Base-by-base conservation (phyloP, 2,329 filamentous ascomycete genomes). In the Ramularia endophylla region DNA sequence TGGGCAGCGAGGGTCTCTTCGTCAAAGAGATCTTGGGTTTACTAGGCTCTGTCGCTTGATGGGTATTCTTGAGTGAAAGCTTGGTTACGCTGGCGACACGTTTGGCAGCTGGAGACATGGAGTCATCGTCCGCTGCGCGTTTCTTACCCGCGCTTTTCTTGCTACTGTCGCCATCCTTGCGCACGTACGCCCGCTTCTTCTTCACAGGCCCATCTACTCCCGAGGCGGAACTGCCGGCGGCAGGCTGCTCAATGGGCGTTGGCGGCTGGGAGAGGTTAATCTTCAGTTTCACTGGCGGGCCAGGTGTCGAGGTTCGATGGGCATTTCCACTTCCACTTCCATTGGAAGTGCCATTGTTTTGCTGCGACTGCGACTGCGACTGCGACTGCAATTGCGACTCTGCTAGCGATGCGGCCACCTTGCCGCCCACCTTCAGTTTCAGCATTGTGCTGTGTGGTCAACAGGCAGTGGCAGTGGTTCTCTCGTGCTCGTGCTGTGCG, bases 21-120 rank as follows among this genome's bases (percentile, higher is more conserved):
- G 28, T 17, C 8, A 78, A 71, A 56, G 80, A 83, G 43, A 86
- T 67, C 40, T 77, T 76, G 11, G 46, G 35, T 13, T 11, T 13
- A 12, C 25, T 32, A 18, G 28, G 41, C 81, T 68, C 22, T 61
- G n/a, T n/a, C n/a, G n/a, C n/a, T n/a, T n/a, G n/a, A n/a, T n/a
- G n/a, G n/a, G n/a, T n/a, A n/a, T n/a, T n/a, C 38, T 66, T 64
- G 27, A 62, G 36, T 36, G 58, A 50, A 42, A 57, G 47, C 41
- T 58, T 54, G 38, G 29, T 52, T 27, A 16, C 51, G 36, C 50
- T 52, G 5, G 52, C 53, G 13, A 50, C 35, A 6, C 60, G 56
- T 40, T 64, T 64, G 5, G 60, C 43, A 9, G 54, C 55, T 3
- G 61, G 61, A 1, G 53, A 53, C 31, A 58, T 49, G 38, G 37